Base-by-base conservation (phyloP, 352 stramenopile genomes). In the Globisporangium takayamanum region DNA sequence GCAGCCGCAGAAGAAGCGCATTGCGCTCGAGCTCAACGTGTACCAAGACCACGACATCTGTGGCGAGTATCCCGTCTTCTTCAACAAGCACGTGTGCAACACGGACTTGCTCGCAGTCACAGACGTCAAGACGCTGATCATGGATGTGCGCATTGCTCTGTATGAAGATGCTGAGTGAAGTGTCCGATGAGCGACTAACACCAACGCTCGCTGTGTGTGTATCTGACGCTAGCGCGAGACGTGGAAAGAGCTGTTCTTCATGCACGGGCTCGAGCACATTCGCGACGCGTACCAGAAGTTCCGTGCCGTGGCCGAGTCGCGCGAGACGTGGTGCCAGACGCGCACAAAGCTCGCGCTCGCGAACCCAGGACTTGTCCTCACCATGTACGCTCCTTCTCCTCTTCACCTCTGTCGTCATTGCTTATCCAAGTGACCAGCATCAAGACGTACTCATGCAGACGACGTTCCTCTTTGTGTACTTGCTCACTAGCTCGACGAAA, bases 21-120 rank as follows among this genome's bases (percentile, higher is more conserved):
- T 82, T 22, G 77, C 78, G 28, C 62, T 93, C 8, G 84, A 93
- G 58, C 69, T 89, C 16, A 90, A 76, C 51, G 49, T 93, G 59
- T 93, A 88, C 56, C 79, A 90, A 50, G 81, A 90, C 47, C 84
- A 90, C 56, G 84, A 93, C 55, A 74, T 93, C 44, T 93, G 84
- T 39, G 81, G 78, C 14, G 80, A 88, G 37, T 87, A 76, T 41
- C 74, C 80, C 1, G 69, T 89, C 5, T 55, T 92, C 0, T 88
- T 83, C 64, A 87, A 88, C 55, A 80, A 72, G 54, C 54, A 66
- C 2, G 57, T 75, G 11, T 85, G 70, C 60, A 86, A 73, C 39
- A 88, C 80, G 0, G 80, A 93, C 45, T 52, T 93, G 28, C 76
- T 70, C 15, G 49, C 28, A 66, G 70, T 93, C 41, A 92, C 81